phyloP scores from a whole-genome alignment of 352 stramenopile species.

The Phytophthora aleatoria region DNA sequence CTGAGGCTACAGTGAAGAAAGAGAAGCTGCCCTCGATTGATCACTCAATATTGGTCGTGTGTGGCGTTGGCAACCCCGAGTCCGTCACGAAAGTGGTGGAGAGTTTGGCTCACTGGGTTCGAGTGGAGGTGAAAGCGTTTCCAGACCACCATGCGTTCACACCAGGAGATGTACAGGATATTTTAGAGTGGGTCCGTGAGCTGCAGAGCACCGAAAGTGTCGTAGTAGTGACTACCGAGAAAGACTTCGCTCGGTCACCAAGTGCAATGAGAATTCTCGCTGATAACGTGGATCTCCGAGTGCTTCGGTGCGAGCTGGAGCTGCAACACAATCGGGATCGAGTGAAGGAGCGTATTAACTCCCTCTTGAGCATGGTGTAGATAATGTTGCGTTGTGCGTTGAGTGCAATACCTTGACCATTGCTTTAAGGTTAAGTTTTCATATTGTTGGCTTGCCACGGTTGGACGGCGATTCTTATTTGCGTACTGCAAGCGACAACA shows the following conservation, averaged over 20 bases:
- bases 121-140: constrained; percentile 52
- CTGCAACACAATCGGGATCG: constrained; percentile 32
- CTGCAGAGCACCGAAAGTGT: constrained; percentile 28
- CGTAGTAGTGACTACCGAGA: constrained; percentile 71
- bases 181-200: constrained; percentile 22
- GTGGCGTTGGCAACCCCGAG: constrained; percentile 69
- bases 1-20: not conserved
- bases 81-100: constrained; percentile 58
- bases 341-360: constrained; percentile 22
- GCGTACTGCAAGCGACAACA: no score
- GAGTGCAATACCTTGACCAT: not conserved
- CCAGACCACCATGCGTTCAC: constrained; percentile 69
- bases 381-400: constrained; percentile 17
- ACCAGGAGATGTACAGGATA: constrained; percentile 35
- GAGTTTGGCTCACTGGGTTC: constrained; percentile 30
- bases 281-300: constrained; percentile 27
- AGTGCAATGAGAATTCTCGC: constrained; percentile 18
- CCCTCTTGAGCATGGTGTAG: not conserved
- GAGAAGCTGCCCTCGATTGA: constrained; percentile 9
- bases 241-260: constrained; percentile 51
- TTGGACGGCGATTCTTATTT: no score
- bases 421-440: no score
- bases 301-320: constrained; percentile 49
- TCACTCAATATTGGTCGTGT: constrained; percentile 47
- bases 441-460: no score